These are phyloP conservation scores for Echites panduratus DNA, from an alignment of 257 asterid species.

Conservation along the genomic window DNA sequence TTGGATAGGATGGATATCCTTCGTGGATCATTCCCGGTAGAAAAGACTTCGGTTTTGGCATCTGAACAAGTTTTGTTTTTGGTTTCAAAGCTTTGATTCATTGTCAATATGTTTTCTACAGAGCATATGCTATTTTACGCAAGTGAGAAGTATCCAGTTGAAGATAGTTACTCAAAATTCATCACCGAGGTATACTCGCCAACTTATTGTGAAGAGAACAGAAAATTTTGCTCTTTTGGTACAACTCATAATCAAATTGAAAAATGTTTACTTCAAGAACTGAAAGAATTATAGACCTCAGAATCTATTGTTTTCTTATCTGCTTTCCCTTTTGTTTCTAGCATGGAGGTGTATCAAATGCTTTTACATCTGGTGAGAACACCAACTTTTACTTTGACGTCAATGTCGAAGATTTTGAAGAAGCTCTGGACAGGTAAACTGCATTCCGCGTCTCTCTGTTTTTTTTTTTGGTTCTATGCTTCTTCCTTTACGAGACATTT, in stretches of 20 bases:
- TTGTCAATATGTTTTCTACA: constrained; percentile 21
- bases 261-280: too few species aligned
- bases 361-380: constrained; percentile 83
- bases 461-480: background rate
- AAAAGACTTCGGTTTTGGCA: background rate
- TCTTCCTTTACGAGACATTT: background rate
- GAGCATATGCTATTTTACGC: constrained; percentile 98
- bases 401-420: constrained; percentile 79
- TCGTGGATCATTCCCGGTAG: background rate
- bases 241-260: too few species aligned
- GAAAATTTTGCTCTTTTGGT: background rate
- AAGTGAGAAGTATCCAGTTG: constrained; percentile 88
- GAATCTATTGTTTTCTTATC: too few species aligned
- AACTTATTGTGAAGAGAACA: too few species aligned
- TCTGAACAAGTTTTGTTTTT: too few species aligned
- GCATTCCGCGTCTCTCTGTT: background rate
- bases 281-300: too few species aligned
- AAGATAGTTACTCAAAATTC: constrained; percentile 88
- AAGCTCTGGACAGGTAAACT: constrained; percentile 77
- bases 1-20: background rate
- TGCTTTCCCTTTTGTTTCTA: constrained; percentile 18
- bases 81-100: background rate
- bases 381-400: constrained; percentile 89
- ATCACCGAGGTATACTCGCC: constrained; percentile 61
- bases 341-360: constrained; percentile 99